Conservation (phyloP, 2,329 filamentous ascomycete genomes). For the Acrodontium crateriforme region DNA sequence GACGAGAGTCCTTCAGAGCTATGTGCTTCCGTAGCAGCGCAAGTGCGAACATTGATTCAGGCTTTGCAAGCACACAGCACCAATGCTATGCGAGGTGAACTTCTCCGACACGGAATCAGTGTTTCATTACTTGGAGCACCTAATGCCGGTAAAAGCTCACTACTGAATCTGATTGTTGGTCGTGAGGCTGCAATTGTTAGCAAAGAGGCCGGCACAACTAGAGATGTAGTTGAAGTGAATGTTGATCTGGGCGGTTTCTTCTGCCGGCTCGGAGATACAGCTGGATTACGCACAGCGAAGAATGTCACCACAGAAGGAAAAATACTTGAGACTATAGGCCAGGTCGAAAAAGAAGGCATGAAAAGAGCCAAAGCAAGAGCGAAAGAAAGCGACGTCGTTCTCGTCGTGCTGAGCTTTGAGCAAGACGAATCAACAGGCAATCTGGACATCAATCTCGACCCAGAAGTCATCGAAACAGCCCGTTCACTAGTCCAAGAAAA, state of each 20-base stretch:
- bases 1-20: slow-evolving; percentile 70
- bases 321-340: slow-evolving; percentile 41
- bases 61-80: slow-evolving; percentile 56
- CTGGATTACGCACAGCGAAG: slow-evolving; percentile 50
- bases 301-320: slow-evolving; percentile 3
- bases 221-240: slow-evolving; percentile 84
- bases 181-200: slow-evolving; percentile 93
- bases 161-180: slow-evolving; percentile 82
- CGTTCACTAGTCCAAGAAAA: slow-evolving; percentile 34
- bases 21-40: slow-evolving; percentile 51
- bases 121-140: slow-evolving; percentile 81
- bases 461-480: slow-evolving; percentile 42
- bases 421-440: slow-evolving; percentile 20
- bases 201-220: slow-evolving; percentile 78
- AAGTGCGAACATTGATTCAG: slow-evolving; percentile 47
- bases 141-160: slow-evolving; percentile 87
- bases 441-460: slow-evolving; percentile 26
- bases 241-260: slow-evolving; percentile 82
- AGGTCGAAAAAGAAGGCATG: slow-evolving; percentile 81
- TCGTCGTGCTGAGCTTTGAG: slow-evolving; percentile 69
- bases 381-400: slow-evolving; percentile 67
- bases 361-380: slow-evolving; percentile 71
- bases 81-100: slow-evolving; percentile 69
- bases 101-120: slow-evolving; percentile 71
- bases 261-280: slow-evolving; percentile 90